Conservation (phyloP, 1,284 basidiomycete genomes). For the Taiwanofungus camphoratus region DNA sequence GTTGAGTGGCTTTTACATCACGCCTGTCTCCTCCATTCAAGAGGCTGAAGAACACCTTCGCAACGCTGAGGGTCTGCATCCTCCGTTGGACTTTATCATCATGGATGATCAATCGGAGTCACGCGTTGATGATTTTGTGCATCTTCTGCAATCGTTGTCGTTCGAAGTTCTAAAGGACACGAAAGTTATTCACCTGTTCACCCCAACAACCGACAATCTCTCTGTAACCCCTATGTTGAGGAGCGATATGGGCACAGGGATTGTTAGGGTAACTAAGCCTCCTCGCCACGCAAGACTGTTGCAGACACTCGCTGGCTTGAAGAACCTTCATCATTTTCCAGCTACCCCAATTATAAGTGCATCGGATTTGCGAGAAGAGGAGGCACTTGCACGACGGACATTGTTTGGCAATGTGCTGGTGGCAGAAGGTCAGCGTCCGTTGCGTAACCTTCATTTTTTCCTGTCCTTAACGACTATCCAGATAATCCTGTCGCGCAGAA, state of each 20-base stretch:
- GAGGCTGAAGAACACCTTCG: conserved; percentile 41
- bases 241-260: conserved; percentile 41
- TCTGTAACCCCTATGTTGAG: conserved; percentile 45
- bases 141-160: conserved; percentile 37
- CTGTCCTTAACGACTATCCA: too few species aligned
- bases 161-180: conserved; percentile 41
- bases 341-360: conserved; percentile 31
- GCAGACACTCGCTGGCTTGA: conserved; percentile 54
- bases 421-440: conserved; percentile 48
- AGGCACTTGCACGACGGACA: conserved; percentile 42
- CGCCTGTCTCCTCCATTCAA: conserved; percentile 36
- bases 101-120: conserved; percentile 60
- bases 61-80: conserved; percentile 26
- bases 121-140: conserved; percentile 47
- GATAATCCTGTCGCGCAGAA: conserved; percentile 67
- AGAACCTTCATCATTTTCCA: conserved; percentile 42
- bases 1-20: conserved; percentile 48
- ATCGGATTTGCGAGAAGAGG: conserved; percentile 40
- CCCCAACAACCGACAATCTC: conserved; percentile 52
- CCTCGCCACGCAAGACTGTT: conserved; percentile 53
- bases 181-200: conserved; percentile 65
- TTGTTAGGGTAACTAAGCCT: conserved; percentile 65
- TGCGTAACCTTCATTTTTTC: background rate
- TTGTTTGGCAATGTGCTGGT: conserved; percentile 62
- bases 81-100: conserved; percentile 55